Percentiles rank a stretch among this genome's conserved stretches.
phyloP scores from a whole-genome alignment of 1,284 basidiomycete genomes.

The Ganoderma lucidum region DNA sequence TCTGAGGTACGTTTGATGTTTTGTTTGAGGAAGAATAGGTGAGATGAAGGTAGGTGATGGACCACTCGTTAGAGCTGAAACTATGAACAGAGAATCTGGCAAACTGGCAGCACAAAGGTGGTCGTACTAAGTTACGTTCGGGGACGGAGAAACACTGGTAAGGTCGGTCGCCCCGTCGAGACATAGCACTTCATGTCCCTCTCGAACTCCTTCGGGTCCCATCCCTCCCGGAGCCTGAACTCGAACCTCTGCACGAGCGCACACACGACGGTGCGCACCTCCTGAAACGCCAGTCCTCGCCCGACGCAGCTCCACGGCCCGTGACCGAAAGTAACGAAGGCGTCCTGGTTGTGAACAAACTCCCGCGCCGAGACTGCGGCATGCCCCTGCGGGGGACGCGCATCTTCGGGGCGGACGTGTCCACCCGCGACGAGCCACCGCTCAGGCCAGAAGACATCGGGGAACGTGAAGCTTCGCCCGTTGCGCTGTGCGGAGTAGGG shows the following conservation, averaged over 20 bases:
- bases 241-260: slow-evolving; percentile 13
- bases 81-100: no score
- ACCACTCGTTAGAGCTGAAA: no score
- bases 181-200: slow-evolving; percentile 6
- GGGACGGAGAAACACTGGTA: slow-evolving; percentile 4
- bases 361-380: background rate
- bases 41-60: no score
- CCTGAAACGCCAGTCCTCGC: slow-evolving; percentile 37
- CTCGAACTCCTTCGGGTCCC: slow-evolving; percentile 9
- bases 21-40: no score
- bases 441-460: slow-evolving; percentile 19
- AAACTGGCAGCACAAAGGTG: background rate
- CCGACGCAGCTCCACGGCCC: slow-evolving; percentile 42
- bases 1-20: no score
- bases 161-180: background rate
- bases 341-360: slow-evolving; percentile 32
- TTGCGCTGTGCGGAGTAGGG: slow-evolving; percentile 7
- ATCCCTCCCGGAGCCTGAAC: slow-evolving; percentile 1
- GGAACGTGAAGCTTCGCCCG: slow-evolving; percentile 14
- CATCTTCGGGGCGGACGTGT: background rate
- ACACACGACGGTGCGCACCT: slow-evolving; percentile 25
- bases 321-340: slow-evolving; percentile 40
- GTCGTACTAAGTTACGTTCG: background rate
- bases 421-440: slow-evolving; percentile 16
- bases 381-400: background rate